Evolutionary conservation across 305 asterid genomes (phyloP).

Genomic region (Caryopteris hybrid): DNA sequence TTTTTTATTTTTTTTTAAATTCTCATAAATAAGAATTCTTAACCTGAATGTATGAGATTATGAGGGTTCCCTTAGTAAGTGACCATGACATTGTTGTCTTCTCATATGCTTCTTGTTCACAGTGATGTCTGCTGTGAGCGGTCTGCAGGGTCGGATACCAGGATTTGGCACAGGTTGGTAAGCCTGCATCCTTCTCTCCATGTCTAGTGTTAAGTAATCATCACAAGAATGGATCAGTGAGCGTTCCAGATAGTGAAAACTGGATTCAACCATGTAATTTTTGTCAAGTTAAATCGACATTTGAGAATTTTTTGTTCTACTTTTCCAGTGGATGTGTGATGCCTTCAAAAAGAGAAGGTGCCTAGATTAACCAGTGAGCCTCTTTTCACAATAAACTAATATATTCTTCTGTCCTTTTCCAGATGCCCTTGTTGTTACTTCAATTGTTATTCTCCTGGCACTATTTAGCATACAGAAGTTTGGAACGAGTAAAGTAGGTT

Average conservation of each 20-base stretch:
- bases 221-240: not conserved
- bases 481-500: constrained; percentile 92
- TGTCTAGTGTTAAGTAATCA: not conserved
- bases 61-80: not conserved
- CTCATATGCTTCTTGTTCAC: constrained; percentile 32
- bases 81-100: not conserved
- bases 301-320: not conserved
- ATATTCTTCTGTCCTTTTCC: constrained; percentile 21
- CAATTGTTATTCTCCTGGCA: constrained; percentile 70
- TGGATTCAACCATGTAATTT: not conserved
- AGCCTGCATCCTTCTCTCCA: not conserved
- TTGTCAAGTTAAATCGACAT: not conserved
- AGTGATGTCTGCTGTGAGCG: constrained; percentile 98
- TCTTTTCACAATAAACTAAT: not conserved
- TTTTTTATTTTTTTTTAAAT: too few species aligned
- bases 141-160: constrained; percentile 73
- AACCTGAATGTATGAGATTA: too few species aligned
- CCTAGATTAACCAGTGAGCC: not conserved
- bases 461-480: constrained; percentile 88
- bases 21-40: too few species aligned
- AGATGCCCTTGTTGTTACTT: constrained; percentile 88
- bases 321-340: not conserved
- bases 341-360: not conserved
- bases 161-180: constrained; percentile 88
- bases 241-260: not conserved